Evolutionary conservation across 1,139 yeast species (phyloP).

Genomic region (Candida sp.): DNA sequence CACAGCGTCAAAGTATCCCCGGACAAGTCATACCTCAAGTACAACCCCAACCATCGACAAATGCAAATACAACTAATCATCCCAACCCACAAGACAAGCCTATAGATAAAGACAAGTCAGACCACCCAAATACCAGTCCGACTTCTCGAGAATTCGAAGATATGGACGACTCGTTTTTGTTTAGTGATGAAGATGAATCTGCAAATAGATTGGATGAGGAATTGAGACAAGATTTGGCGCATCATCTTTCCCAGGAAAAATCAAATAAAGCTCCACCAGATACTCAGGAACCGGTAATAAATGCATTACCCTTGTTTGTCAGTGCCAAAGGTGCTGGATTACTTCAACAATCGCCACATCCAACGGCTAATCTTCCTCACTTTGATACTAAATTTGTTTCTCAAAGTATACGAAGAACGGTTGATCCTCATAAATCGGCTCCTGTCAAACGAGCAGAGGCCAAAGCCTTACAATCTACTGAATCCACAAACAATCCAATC

Average conservation of each 20-base stretch:
- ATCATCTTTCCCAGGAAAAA: slow-evolving; percentile 1
- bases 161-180: slow-evolving; percentile 63
- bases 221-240: slow-evolving; percentile 2
- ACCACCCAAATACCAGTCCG: slow-evolving; percentile 10
- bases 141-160: slow-evolving; percentile 16
- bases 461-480: slow-evolving; percentile 3
- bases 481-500: slow-evolving; percentile 10
- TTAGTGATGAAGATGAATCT: slow-evolving; percentile 45
- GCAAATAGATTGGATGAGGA: slow-evolving; percentile 22
- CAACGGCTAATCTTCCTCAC: slow-evolving; percentile 31
- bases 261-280: background rate
- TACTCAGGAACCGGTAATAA: background rate
- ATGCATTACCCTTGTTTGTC: slow-evolving; percentile 41
- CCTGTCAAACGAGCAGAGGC: slow-evolving; percentile 48
- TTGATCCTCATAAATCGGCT: slow-evolving; percentile 58
- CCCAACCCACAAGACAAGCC: background rate
- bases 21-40: background rate
- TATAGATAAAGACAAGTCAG: background rate
- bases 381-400: slow-evolving; percentile 50
- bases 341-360: slow-evolving; percentile 42
- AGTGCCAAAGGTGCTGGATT: slow-evolving; percentile 58
- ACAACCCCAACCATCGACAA: slow-evolving; percentile 2
- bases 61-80: background rate
- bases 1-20: slow-evolving; percentile 2
- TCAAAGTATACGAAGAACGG: slow-evolving; percentile 48